These are phyloP conservation scores for Tillandsia leiboldiana DNA, from an alignment of 176 grass and related monocot genomes.

Conservation along the genomic window DNA sequence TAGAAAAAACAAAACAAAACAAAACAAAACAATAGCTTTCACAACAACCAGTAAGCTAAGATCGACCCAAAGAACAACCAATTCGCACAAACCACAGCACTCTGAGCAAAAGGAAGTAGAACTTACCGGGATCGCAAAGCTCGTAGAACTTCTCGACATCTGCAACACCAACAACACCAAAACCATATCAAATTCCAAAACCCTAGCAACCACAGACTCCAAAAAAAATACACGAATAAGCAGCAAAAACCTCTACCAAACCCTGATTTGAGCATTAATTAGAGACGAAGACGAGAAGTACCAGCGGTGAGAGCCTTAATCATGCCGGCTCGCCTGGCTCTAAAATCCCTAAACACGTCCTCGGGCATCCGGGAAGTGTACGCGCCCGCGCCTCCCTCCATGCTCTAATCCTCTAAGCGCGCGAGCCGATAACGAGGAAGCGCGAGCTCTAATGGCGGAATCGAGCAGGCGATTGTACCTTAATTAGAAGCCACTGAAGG, in stretches of 20 bases:
- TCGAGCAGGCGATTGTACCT: slow-evolving; percentile 22
- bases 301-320: slow-evolving; percentile 86
- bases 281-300: slow-evolving; percentile 16
- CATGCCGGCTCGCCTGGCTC: slow-evolving; percentile 76
- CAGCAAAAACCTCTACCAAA: background rate
- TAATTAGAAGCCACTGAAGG: background rate
- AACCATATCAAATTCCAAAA: background rate
- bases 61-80: background rate
- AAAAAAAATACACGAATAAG: slow-evolving; percentile 9
- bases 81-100: background rate
- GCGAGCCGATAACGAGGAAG: slow-evolving; percentile 30
- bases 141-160: slow-evolving; percentile 38
- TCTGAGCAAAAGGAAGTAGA: background rate
- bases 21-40: too few species aligned
- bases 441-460: slow-evolving; percentile 16
- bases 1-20: too few species aligned
- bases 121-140: slow-evolving; percentile 33
- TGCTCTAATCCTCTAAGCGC: slow-evolving; percentile 2
- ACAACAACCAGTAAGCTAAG: too few species aligned
- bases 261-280: background rate
- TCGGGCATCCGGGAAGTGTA: slow-evolving; percentile 51
- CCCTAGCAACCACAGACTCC: slow-evolving; percentile 14
- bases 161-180: slow-evolving; percentile 16
- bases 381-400: slow-evolving; percentile 45
- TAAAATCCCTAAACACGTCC: slow-evolving; percentile 88